Percentiles rank a stretch among this genome's conserved stretches.
phyloP scores from a whole-genome alignment of 805 yeast species.

The Tetrapisispora pingtungensis region DNA sequence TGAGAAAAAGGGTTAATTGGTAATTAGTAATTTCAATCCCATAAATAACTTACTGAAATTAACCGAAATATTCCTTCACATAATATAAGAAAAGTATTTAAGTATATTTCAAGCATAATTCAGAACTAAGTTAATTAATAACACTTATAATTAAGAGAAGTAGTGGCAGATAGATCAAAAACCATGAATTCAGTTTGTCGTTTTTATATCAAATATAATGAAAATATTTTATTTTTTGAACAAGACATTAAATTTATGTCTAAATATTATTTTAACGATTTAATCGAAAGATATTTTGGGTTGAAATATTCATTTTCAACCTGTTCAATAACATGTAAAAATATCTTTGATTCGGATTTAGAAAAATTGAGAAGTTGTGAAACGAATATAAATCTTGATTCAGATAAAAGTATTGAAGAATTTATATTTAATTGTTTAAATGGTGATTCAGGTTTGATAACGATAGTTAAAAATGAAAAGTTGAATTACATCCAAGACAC shows the following conservation, averaged over 20 bases:
- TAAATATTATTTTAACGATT: not conserved
- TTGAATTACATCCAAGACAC: too few species aligned
- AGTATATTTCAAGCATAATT: too few species aligned
- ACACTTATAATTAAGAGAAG: too few species aligned
- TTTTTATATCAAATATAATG: constrained; percentile 1
- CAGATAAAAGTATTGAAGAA: constrained; percentile 1
- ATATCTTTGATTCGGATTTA: not conserved
- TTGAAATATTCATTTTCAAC: not conserved
- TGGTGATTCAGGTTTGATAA: not conserved
- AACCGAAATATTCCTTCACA: too few species aligned
- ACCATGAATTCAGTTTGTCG: not conserved
- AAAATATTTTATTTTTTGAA: constrained; percentile 1
- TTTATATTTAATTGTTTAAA: not conserved
- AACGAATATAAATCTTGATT: not conserved
- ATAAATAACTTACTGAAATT: too few species aligned
- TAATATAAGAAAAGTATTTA: too few species aligned
- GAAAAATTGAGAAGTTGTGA: not conserved
- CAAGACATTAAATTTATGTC: constrained; percentile 1
- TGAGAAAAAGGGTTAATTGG: too few species aligned
- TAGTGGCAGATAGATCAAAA: too few species aligned
- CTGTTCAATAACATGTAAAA: not conserved
- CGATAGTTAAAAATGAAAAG: not conserved
- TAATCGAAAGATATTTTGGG: constrained; percentile 1
- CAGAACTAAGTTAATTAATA: too few species aligned
- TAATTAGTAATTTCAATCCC: too few species aligned